phyloP scores from a whole-genome alignment of 2,329 filamentous ascomycete species.

The Apiospora sp. region DNA sequence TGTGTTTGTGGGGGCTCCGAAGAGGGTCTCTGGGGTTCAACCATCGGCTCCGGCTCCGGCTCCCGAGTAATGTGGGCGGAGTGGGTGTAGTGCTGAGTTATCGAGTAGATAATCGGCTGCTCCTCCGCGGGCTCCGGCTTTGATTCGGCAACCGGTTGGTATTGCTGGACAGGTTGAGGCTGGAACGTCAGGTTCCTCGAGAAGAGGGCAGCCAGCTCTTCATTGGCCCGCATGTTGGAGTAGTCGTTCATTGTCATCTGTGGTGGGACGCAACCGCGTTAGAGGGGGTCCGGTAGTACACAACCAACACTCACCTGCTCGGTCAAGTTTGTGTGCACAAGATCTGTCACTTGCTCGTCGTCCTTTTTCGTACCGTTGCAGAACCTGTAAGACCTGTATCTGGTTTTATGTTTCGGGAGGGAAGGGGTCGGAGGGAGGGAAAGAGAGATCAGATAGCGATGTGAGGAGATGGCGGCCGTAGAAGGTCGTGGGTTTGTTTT shows the following conservation, averaged over 20 bases:
- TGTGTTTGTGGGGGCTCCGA: constrained; percentile 60
- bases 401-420: constrained; percentile 9
- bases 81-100: constrained; percentile 86
- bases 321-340: constrained; percentile 3
- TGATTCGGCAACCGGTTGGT: constrained; percentile 38
- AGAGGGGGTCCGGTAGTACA: constrained; percentile 10
- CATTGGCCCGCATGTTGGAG: constrained; percentile 70
- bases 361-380: constrained; percentile 5
- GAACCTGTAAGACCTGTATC: constrained; percentile 19
- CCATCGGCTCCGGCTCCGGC: constrained; percentile 36
- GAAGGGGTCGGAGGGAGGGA: constrained; percentile 21
- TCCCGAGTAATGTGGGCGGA: constrained; percentile 70
- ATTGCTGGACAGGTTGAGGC: constrained; percentile 40
- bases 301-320: constrained; percentile 15
- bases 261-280: background rate
- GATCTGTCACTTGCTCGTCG: background rate
- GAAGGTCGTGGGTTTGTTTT: constrained; percentile 27
- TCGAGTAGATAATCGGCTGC: constrained; percentile 71
- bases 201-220: constrained; percentile 85
- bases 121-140: constrained; percentile 42
- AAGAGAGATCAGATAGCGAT: constrained; percentile 27
- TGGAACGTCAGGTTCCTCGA: constrained; percentile 76
- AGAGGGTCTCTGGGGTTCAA: constrained; percentile 52
- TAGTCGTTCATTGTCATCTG: constrained; percentile 22
- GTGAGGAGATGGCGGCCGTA: constrained; percentile 25